Percentiles rank a stretch among this genome's conserved stretches.
These are phyloP conservation scores for Daldinia sp. DNA, from an alignment of 2,329 filamentous ascomycete genomes.

Conservation along the genomic window DNA sequence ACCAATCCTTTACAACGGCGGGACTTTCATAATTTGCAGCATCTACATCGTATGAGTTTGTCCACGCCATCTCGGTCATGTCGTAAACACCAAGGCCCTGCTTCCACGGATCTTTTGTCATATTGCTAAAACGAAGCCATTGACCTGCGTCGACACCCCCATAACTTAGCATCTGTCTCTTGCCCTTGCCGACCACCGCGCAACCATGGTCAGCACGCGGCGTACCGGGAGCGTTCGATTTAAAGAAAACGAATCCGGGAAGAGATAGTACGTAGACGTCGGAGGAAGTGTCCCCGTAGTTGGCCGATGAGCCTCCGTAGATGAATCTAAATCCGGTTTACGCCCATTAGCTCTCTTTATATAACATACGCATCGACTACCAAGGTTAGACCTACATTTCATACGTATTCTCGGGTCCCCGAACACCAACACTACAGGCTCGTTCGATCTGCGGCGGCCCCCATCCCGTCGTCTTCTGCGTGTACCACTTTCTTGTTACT, in stretches of 20 bases:
- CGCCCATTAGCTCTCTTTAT: conserved; percentile 7
- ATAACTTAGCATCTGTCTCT: conserved; percentile 51
- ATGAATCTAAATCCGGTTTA: conserved; percentile 44
- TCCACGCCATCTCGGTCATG: conserved; percentile 50
- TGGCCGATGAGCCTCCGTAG: conserved; percentile 46
- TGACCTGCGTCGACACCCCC: conserved; percentile 48
- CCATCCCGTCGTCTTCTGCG: conserved; percentile 46
- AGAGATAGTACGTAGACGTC: conserved; percentile 51
- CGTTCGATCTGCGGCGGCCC: conserved; percentile 42
- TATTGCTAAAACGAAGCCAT: conserved; percentile 34
- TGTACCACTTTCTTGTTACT: conserved; percentile 47
- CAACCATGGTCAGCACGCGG: conserved; percentile 48
- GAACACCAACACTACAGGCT: conserved; percentile 48
- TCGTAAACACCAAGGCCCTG: conserved; percentile 53
- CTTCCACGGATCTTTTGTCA: conserved; percentile 47
- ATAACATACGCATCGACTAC: background rate
- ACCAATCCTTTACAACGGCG: conserved; percentile 47
- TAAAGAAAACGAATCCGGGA: conserved; percentile 50
- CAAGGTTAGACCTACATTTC: conserved; percentile 45
- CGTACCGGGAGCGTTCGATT: conserved; percentile 39
- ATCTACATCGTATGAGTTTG: conserved; percentile 46
- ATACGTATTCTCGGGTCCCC: conserved; percentile 47
- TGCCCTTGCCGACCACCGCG: conserved; percentile 47
- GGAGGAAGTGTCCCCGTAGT: conserved; percentile 34
- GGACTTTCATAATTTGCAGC: conserved; percentile 49